Percentiles rank a stretch among this genome's conserved stretches.
phyloP scores from a whole-genome alignment of 768 basidiomycete genomes.

The Lentinula raphanica region DNA sequence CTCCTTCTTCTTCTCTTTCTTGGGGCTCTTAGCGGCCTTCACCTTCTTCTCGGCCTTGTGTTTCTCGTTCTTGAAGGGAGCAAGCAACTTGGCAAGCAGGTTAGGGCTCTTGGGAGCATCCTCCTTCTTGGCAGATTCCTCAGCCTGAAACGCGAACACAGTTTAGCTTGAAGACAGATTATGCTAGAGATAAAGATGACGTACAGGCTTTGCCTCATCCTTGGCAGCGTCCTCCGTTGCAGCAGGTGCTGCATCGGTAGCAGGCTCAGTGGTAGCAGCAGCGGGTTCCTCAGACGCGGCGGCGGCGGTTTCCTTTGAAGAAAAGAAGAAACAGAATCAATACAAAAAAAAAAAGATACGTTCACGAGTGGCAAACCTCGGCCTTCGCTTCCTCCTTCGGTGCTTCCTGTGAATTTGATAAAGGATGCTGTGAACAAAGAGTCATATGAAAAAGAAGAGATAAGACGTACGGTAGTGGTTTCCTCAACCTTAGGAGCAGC shows the following conservation, averaged over 20 bases:
- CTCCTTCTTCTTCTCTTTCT: conserved; percentile 81
- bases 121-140: conserved; percentile 64
- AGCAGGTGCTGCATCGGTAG: conserved; percentile 31
- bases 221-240: conserved; percentile 24
- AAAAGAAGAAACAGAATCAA: conserved; percentile 1
- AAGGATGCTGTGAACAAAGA: conserved; percentile 4
- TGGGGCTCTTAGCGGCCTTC: conserved; percentile 69
- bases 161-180: conserved; percentile 1
- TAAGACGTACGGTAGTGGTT: conserved; percentile 28
- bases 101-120: conserved; percentile 78
- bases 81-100: conserved; percentile 72
- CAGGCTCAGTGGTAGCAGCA: conserved; percentile 41
- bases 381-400: conserved; percentile 36
- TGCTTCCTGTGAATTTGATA: conserved; percentile 27
- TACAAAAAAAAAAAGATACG: not conserved
- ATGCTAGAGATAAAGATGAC: conserved; percentile 11
- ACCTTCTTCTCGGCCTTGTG: conserved; percentile 54
- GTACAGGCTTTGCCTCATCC: conserved; percentile 39
- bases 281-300: conserved; percentile 36
- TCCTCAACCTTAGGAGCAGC: conserved; percentile 39
- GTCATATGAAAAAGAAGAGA: conserved; percentile 8
- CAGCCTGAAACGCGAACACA: conserved; percentile 26
- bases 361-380: conserved; percentile 25
- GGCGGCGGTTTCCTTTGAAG: conserved; percentile 30
- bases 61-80: conserved; percentile 71